Conservation (phyloP, 192 early-diverging fungal genomes). For the Coemansia sp. region DNA sequence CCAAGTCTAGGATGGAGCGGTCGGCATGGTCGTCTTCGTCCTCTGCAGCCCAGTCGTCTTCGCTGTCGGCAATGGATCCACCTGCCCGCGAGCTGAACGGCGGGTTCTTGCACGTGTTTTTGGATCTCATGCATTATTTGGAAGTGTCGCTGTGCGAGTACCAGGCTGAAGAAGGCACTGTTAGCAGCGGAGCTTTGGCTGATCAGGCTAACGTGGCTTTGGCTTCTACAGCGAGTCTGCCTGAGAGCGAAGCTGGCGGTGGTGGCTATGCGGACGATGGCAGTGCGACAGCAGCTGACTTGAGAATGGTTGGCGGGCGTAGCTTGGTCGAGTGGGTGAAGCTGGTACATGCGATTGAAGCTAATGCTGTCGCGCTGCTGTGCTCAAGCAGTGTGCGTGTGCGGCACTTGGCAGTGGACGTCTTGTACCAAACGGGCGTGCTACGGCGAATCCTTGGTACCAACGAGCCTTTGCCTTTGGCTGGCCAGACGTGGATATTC, state of each 20-base stretch:
- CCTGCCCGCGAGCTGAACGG: conserved; percentile 40
- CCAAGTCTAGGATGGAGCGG: conserved; percentile 36
- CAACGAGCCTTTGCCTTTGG: conserved; percentile 26
- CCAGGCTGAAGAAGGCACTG: conserved; percentile 12
- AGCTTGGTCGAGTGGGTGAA: conserved; percentile 36
- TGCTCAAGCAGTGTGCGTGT: conserved; percentile 49
- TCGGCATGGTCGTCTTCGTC: conserved; percentile 15
- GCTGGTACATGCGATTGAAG: conserved; percentile 45
- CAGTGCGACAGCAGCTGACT: not conserved
- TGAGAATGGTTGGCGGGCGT: conserved; percentile 20
- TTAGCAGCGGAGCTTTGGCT: not conserved
- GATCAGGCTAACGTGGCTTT: not conserved
- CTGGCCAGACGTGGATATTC: conserved; percentile 33
- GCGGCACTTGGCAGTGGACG: conserved; percentile 37
- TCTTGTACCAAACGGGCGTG: conserved; percentile 44
- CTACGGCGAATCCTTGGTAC: conserved; percentile 36
- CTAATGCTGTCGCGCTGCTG: conserved; percentile 42
- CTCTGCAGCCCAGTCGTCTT: not conserved
- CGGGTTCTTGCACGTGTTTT: conserved; percentile 69
- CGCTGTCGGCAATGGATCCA: not conserved
- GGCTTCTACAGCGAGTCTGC: not conserved
- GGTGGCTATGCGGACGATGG: not conserved
- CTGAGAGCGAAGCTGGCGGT: conserved; percentile 4
- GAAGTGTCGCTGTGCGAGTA: conserved; percentile 38
- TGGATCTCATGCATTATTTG: conserved; percentile 65